Conservation (phyloP, 176 grass and related monocot species). For the Neostapfia colusana region DNA sequence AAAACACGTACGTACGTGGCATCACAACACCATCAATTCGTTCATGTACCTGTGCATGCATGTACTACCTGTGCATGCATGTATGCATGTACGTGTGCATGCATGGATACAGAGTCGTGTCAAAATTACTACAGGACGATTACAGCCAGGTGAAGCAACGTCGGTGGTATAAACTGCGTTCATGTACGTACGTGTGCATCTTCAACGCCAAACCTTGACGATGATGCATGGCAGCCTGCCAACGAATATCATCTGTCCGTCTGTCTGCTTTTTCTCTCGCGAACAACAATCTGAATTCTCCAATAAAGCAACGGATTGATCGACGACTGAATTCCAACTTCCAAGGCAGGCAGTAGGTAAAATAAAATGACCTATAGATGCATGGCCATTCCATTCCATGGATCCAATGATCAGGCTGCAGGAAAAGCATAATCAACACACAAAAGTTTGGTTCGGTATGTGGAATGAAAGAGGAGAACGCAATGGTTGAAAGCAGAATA, state of each 20-base stretch:
- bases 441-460: conserved; percentile 36
- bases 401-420: neutral
- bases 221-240: conserved; percentile 2
- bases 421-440: neutral
- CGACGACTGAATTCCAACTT: neutral
- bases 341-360: neutral
- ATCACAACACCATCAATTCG: neutral
- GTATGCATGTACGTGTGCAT: neutral
- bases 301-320: neutral
- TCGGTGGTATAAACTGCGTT: neutral
- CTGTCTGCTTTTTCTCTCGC: neutral
- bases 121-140: neutral
- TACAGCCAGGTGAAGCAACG: conserved; percentile 33
- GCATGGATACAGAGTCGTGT: neutral
- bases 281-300: neutral
- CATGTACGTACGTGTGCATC: neutral
- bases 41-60: neutral
- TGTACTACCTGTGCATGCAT: neutral
- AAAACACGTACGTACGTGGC: neutral
- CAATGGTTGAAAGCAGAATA: conserved; percentile 8
- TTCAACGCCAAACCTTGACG: conserved; percentile 46
- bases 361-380: neutral
- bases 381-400: neutral
- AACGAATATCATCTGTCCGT: neutral
- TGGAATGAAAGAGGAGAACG: conserved; percentile 30